Evolutionary conservation across 2,329 filamentous ascomycete genomes (phyloP).

Genomic region (Trichoderma koningiopsis): DNA sequence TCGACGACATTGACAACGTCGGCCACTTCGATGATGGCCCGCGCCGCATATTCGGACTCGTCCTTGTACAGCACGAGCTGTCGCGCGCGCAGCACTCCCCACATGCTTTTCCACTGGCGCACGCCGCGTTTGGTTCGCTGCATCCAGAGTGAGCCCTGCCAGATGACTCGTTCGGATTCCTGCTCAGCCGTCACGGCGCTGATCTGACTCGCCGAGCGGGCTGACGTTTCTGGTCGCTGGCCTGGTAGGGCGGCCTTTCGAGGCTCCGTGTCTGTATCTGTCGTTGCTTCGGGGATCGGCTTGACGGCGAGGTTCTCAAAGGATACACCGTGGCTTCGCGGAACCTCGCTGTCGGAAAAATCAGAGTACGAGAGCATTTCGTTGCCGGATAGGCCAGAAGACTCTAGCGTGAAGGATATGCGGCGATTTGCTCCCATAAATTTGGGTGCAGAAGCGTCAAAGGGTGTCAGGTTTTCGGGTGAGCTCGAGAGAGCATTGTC

Average conservation of each 20-base stretch:
- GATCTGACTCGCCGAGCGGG: conserved; percentile 62
- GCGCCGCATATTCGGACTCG: conserved; percentile 83
- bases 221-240: conserved; percentile 21
- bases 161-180: conserved; percentile 86
- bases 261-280: not conserved
- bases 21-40: conserved; percentile 76
- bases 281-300: conserved; percentile 34
- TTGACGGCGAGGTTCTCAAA: conserved; percentile 53
- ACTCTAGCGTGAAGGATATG: conserved; percentile 64
- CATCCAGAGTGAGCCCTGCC: conserved; percentile 86
- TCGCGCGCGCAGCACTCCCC: conserved; percentile 85
- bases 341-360: conserved; percentile 71
- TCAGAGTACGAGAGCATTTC: conserved; percentile 75
- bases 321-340: conserved; percentile 52
- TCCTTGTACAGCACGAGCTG: conserved; percentile 92
- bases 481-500: conserved; percentile 59
- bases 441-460: conserved; percentile 39
- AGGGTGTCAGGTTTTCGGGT: conserved; percentile 53
- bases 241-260: conserved; percentile 5
- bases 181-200: conserved; percentile 55
- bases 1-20: conserved; percentile 89
- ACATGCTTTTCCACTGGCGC: conserved; percentile 91
- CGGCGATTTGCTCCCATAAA: conserved; percentile 50
- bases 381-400: conserved; percentile 64
- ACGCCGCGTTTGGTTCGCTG: conserved; percentile 81